Evolutionary conservation across 1,284 basidiomycete species (phyloP), one percentile per base, ranked within the genome.

Genomic region (Marasmius oreades): DNA sequence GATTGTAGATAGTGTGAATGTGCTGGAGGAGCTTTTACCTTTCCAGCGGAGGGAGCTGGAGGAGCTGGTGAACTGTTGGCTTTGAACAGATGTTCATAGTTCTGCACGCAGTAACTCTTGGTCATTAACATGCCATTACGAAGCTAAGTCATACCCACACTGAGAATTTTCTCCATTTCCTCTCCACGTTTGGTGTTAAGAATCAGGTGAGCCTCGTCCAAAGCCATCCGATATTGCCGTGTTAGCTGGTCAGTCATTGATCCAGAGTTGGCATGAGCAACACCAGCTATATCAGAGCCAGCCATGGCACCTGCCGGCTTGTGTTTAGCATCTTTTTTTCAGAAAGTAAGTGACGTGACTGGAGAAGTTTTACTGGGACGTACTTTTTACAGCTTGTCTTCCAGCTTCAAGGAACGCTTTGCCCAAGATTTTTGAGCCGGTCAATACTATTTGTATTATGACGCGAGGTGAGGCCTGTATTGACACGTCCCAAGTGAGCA

Each of bases 151-250:
- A 33, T 4, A 73, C 81, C 68, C 66, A 91, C 95, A 79, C 88
- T 87, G 51, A 90, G 67, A 23, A 95, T 76, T 55, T 74, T 76
- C 67, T 93, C 89, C 68, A 90, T 69, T 1, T 78, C 66, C 23
- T 90, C 87, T 33, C 81, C 90, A 53, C 85, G 84, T 73, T 95
- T 97, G 43, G 88, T 77, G 70, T 99, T 98, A 63, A 99, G 76
- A 67, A 99, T 95, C 59, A 98, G 76, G 64, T 90, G 88, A 23
- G 97, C 97, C 76, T 99, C 97, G 63, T 99, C 96, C 62, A 97
- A 68, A 22, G 93, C 95, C 95, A 99, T 97, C 46, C 89, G 84
- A 67, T 95, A 88, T 62, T 91, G 83, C 59, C 90, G 80, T 54
- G 92, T 92, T 52, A 94, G 72, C 63, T 80, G 81, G 77, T 94